phyloP scores from a whole-genome alignment of 768 basidiomycete genomes.

The Boletales sp. region DNA sequence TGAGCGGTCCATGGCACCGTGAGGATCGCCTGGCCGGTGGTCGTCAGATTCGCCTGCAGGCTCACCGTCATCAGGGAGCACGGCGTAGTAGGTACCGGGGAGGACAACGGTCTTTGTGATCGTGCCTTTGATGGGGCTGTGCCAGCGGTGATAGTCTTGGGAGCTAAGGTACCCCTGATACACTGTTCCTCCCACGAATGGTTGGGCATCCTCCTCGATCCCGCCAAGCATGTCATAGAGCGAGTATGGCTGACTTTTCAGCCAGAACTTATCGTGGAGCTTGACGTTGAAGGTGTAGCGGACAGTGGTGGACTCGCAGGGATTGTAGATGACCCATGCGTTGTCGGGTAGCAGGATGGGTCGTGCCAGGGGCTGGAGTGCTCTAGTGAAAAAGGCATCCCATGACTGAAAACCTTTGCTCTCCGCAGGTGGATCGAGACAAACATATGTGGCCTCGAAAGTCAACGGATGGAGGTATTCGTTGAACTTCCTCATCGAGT shows the following conservation, averaged over 20 bases:
- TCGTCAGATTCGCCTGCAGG: neutral
- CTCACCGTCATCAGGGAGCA: constrained; percentile 12
- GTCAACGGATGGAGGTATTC: neutral
- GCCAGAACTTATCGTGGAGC: constrained; percentile 48
- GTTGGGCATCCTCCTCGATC: constrained; percentile 21
- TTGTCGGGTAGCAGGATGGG: constrained; percentile 27
- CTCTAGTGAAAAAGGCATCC: constrained; percentile 55
- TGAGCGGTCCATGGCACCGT: constrained; percentile 24
- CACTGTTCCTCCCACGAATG: constrained; percentile 47
- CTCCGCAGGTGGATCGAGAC: neutral
- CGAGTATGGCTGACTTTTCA: constrained; percentile 58
- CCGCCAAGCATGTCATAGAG: constrained; percentile 49
- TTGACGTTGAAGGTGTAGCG: constrained; percentile 33
- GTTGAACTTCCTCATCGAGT: neutral
- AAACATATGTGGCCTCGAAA: neutral
- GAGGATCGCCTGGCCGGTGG: constrained; percentile 9
- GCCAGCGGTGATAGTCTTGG: constrained; percentile 58
- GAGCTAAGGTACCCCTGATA: constrained; percentile 56
- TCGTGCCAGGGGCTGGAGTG: constrained; percentile 33
- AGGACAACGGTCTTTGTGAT: constrained; percentile 36
- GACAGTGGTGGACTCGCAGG: constrained; percentile 52
- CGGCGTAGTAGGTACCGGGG: constrained; percentile 11
- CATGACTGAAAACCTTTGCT: constrained; percentile 24
- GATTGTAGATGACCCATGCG: constrained; percentile 37
- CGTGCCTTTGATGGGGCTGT: constrained; percentile 47